These are phyloP conservation scores for Penicillium nordicum DNA, from an alignment of 2,329 filamentous ascomycete genomes.

Conservation along the genomic window DNA sequence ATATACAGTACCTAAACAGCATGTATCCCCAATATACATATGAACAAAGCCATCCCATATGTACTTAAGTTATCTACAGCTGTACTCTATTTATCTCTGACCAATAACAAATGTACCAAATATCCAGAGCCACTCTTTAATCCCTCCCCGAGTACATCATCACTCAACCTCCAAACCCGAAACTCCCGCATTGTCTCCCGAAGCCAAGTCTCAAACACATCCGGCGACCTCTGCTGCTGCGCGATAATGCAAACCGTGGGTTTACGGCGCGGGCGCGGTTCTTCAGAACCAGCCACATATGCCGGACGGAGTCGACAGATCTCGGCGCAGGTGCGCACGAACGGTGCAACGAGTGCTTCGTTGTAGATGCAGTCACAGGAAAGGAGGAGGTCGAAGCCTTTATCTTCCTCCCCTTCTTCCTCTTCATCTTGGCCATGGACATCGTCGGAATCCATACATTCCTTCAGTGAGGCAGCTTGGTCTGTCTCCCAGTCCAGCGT, in stretches of 20 bases:
- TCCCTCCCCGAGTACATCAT: conserved; percentile 56
- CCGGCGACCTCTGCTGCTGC: conserved; percentile 80
- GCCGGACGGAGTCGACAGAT: conserved; percentile 60
- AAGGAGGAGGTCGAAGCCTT: conserved; percentile 67
- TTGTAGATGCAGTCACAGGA: conserved; percentile 97
- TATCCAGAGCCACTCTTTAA: conserved; percentile 69
- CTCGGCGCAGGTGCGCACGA: conserved; percentile 78
- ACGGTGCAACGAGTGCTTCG: conserved; percentile 73
- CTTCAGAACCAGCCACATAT: conserved; percentile 14
- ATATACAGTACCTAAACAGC: background rate
- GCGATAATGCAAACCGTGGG: conserved; percentile 75
- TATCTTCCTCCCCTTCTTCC: conserved; percentile 27
- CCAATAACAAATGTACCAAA: conserved; percentile 73
- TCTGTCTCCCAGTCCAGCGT: conserved; percentile 79
- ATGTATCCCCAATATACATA: background rate
- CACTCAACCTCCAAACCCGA: conserved; percentile 70
- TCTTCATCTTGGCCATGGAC: conserved; percentile 7
- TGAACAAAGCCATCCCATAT: background rate
- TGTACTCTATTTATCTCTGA: conserved; percentile 39
- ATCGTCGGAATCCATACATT: conserved; percentile 29
- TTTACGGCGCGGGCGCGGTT: conserved; percentile 12
- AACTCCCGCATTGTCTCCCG: conserved; percentile 65
- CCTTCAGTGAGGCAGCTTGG: conserved; percentile 31
- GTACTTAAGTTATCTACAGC: background rate
- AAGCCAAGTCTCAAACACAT: conserved; percentile 83